phyloP scores from a whole-genome alignment of 495 filamentous ascomycete species.

The Jackrogersella multiformis region DNA sequence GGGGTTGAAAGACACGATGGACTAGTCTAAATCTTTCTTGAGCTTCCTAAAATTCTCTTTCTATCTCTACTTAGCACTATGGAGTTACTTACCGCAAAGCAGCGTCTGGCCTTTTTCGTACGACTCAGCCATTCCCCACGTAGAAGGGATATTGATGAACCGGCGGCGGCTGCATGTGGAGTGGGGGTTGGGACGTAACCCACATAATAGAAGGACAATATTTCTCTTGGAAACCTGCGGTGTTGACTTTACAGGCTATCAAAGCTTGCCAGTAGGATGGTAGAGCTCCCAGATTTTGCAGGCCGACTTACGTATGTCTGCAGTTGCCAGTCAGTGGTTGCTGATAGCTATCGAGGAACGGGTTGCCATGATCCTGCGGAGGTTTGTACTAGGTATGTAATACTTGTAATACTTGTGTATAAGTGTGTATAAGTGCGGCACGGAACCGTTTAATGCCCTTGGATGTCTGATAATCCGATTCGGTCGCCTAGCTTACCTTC shows the following conservation, averaged over 20 bases:
- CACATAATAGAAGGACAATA: slow-evolving; percentile 7
- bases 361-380: slow-evolving; percentile 29
- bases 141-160: slow-evolving; percentile 23
- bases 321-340: slow-evolving; percentile 11
- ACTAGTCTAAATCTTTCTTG: slow-evolving; percentile 2
- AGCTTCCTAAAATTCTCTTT: slow-evolving; percentile 24
- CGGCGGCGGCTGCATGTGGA: slow-evolving; percentile 17
- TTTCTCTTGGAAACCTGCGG: slow-evolving; percentile 7
- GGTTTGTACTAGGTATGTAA: slow-evolving; percentile 15
- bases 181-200: slow-evolving; percentile 30
- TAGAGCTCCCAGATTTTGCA: not conserved
- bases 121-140: slow-evolving; percentile 11
- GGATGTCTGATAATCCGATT: slow-evolving; percentile 33
- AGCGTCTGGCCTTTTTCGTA: slow-evolving; percentile 20
- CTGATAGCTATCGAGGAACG: slow-evolving; percentile 26
- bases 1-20: slow-evolving; percentile 18
- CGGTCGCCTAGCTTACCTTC: slow-evolving; percentile 34
- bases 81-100: slow-evolving; percentile 26
- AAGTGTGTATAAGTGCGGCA: slow-evolving; percentile 17
- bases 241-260: slow-evolving; percentile 19
- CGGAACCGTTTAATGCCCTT: slow-evolving; percentile 19
- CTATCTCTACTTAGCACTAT: too few relatives aligned
- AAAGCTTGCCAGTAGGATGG: not conserved
- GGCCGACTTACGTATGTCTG: slow-evolving; percentile 14
- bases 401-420: too few relatives aligned